Conservation (phyloP, 2,329 filamentous ascomycete genomes). For the Thielaviopsis cerberus region DNA sequence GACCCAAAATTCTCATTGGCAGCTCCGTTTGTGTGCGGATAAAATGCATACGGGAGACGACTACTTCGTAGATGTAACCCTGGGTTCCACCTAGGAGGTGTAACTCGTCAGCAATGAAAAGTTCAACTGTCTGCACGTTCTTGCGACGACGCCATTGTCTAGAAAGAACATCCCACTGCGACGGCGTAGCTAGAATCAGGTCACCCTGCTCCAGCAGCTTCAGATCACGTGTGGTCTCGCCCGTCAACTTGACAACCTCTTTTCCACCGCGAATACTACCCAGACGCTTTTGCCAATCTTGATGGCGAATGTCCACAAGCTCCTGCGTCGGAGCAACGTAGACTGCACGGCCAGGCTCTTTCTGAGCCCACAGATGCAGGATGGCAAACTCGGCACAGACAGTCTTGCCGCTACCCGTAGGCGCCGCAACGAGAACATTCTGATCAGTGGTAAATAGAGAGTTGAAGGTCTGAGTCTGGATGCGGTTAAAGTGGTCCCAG, state of each 20-base stretch:
- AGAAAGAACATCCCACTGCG: slow-evolving; percentile 90
- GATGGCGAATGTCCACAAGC: slow-evolving; percentile 61
- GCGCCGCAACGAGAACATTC: slow-evolving; percentile 83
- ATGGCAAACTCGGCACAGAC: slow-evolving; percentile 90
- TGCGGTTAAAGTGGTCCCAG: slow-evolving; percentile 84
- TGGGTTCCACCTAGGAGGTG: slow-evolving; percentile 76
- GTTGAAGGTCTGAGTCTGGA: slow-evolving; percentile 95
- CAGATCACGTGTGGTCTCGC: slow-evolving; percentile 78
- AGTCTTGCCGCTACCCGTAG: slow-evolving; percentile 89
- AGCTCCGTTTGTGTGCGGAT: slow-evolving; percentile 78
- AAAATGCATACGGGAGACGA: slow-evolving; percentile 95
- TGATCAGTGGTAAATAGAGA: slow-evolving; percentile 79
- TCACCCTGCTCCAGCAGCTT: slow-evolving; percentile 76
- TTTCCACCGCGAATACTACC: slow-evolving; percentile 60
- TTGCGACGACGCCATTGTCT: slow-evolving; percentile 92
- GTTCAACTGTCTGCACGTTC: slow-evolving; percentile 74
- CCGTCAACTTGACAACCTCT: slow-evolving; percentile 78
- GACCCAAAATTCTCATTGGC: slow-evolving; percentile 67
- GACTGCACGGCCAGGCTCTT: slow-evolving; percentile 50
- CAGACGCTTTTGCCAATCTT: slow-evolving; percentile 73
- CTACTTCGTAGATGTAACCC: slow-evolving; percentile 84
- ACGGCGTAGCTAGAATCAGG: slow-evolving; percentile 76
- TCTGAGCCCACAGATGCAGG: slow-evolving; percentile 59
- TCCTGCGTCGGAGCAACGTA: slow-evolving; percentile 94
- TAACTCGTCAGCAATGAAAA: slow-evolving; percentile 89